phyloP scores from a whole-genome alignment of 179 eudicot species.

The Heliamphora pulchella region DNA sequence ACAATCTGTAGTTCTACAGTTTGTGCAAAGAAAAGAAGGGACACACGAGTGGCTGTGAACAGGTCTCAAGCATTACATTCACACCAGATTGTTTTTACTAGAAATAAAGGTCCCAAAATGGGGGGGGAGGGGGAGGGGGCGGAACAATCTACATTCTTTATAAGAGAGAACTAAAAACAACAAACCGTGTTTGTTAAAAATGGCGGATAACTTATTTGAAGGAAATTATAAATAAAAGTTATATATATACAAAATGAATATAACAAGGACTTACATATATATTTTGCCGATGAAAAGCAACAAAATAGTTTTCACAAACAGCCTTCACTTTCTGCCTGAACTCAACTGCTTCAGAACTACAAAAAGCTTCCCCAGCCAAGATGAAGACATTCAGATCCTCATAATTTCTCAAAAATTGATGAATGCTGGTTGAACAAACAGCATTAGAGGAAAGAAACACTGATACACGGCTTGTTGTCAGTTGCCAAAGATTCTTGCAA shows the following conservation, averaged over 20 bases:
- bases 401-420: constrained; percentile 80
- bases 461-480: constrained; percentile 73
- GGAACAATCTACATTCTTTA: background rate
- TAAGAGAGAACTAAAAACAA: background rate
- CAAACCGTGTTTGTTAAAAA: background rate
- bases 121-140: too few species aligned
- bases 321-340: constrained; percentile 68
- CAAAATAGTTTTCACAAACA: constrained; percentile 74
- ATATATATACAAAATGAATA: background rate
- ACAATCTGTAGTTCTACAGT: too few species aligned
- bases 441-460: constrained; percentile 83
- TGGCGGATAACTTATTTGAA: background rate
- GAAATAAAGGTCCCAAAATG: background rate
- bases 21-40: too few species aligned
- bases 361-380: constrained; percentile 90
- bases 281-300: constrained; percentile 81
- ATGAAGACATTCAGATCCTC: constrained; percentile 74
- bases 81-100: background rate
- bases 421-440: constrained; percentile 84
- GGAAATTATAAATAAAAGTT: background rate
- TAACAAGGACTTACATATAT: constrained; percentile 57
- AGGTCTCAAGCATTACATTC: too few species aligned
- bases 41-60: too few species aligned
- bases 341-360: constrained; percentile 73
- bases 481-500: constrained; percentile 87